Conservation (phyloP, 805 yeast species). For the Candida namnaoensis region DNA sequence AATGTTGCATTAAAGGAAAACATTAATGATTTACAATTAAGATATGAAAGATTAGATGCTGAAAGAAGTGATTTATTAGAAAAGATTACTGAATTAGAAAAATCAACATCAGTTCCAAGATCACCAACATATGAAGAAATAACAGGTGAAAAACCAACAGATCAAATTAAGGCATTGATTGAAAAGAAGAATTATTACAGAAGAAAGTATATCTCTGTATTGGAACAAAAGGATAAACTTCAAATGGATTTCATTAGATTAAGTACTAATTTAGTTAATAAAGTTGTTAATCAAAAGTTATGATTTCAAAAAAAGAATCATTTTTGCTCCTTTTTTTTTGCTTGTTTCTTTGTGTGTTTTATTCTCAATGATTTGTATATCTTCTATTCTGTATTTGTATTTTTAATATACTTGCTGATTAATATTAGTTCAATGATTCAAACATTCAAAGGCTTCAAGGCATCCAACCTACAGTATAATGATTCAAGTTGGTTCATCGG, state of each 20-base stretch:
- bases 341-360: too few relatives aligned
- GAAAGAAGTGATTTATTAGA: slow-evolving; percentile 1
- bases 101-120: background rate
- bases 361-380: too few relatives aligned
- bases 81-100: background rate
- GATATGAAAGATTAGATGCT: background rate
- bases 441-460: too few relatives aligned
- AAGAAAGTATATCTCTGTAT: slow-evolving; percentile 2
- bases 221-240: slow-evolving; percentile 6
- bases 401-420: too few relatives aligned
- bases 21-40: slow-evolving; percentile 1
- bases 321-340: too few relatives aligned
- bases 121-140: slow-evolving; percentile 1
- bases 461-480: too few relatives aligned
- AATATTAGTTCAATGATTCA: too few relatives aligned
- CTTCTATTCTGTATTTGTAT: too few relatives aligned
- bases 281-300: too few relatives aligned
- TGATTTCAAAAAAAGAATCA: too few relatives aligned
- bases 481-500: too few relatives aligned
- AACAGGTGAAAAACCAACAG: slow-evolving; percentile 2
- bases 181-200: slow-evolving; percentile 14
- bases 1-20: slow-evolving; percentile 1
- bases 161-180: slow-evolving; percentile 9
- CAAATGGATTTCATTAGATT: background rate
- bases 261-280: too few relatives aligned